Percentiles rank a stretch among this genome's conserved stretches.
phyloP scores from a whole-genome alignment of 116 monocot species.

The Cymodocea nodosa region DNA sequence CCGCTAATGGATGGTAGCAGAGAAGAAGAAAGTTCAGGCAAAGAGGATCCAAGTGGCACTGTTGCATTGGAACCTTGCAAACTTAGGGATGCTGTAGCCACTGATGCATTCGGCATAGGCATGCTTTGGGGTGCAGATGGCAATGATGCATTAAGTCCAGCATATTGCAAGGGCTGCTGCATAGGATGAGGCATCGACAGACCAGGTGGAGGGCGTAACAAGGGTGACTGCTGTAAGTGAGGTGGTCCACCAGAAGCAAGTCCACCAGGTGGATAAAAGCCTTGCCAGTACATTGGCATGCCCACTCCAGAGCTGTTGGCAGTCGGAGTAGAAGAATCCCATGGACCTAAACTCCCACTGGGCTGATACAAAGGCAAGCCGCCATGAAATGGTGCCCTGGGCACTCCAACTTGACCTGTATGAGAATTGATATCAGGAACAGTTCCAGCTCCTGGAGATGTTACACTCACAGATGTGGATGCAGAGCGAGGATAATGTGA shows the following conservation, averaged over 20 bases:
- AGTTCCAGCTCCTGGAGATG: constrained; percentile 32
- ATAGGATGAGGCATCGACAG: constrained; percentile 33
- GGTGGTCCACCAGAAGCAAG: constrained; percentile 37
- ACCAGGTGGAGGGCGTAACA: constrained; percentile 15
- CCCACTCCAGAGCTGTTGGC: constrained; percentile 56
- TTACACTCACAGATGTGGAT: constrained; percentile 24
- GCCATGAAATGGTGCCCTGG: constrained; percentile 54
- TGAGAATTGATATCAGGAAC: constrained; percentile 31
- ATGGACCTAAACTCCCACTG: constrained; percentile 49
- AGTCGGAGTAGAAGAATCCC: constrained; percentile 44
- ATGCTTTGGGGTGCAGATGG: constrained; percentile 15
- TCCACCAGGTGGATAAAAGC: constrained; percentile 60
- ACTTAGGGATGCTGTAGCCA: constrained; percentile 12
- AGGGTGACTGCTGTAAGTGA: constrained; percentile 13
- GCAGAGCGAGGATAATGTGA: constrained; percentile 63
- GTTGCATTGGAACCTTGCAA: not conserved
- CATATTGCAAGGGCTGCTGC: constrained; percentile 59
- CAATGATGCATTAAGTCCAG: constrained; percentile 15
- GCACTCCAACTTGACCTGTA: constrained; percentile 35
- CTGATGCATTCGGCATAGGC: constrained; percentile 10
- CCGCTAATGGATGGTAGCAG: constrained; percentile 26
- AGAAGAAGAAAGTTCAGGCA: constrained; percentile 40
- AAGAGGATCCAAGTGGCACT: constrained; percentile 13
- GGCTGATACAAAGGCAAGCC: constrained; percentile 76
- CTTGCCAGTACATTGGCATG: constrained; percentile 93